These are phyloP conservation scores for Pseudohalonectria lignicola DNA, from an alignment of 2,329 filamentous ascomycete species.

Conservation along the genomic window DNA sequence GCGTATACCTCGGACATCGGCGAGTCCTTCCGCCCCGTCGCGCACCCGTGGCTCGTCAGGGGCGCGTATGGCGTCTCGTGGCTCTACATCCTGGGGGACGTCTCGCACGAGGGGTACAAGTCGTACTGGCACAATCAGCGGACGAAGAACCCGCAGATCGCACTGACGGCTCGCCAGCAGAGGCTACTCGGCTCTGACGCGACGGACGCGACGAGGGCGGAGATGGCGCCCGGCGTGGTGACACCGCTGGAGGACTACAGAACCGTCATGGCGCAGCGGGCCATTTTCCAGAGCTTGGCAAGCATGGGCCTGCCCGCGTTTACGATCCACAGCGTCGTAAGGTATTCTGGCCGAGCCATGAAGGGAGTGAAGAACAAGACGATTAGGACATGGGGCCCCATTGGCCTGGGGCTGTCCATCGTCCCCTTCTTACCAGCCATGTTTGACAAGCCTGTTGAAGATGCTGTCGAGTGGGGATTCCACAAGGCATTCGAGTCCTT, in stretches of 20 bases:
- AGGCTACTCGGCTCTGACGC: constrained; percentile 30
- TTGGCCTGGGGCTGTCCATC: constrained; percentile 67
- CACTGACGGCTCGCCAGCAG: constrained; percentile 37
- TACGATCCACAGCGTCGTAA: constrained; percentile 86
- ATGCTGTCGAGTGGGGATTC: constrained; percentile 83
- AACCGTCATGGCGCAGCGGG: constrained; percentile 82
- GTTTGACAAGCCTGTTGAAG: constrained; percentile 88
- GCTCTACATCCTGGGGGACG: constrained; percentile 86
- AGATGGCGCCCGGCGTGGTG: constrained; percentile 26
- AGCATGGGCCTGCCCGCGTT: constrained; percentile 92
- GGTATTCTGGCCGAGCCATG: constrained; percentile 78
- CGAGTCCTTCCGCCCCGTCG: constrained; percentile 88
- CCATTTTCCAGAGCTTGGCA: constrained; percentile 80
- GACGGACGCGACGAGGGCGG: constrained; percentile 9
- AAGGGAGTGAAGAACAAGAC: constrained; percentile 68
- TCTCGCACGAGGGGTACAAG: constrained; percentile 89
- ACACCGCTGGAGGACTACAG: constrained; percentile 80
- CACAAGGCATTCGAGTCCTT: constrained; percentile 67
- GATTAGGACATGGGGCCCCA: constrained; percentile 78
- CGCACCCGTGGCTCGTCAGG: constrained; percentile 72
- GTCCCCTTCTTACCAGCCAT: constrained; percentile 77
- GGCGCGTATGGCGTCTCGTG: constrained; percentile 85
- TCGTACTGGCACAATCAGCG: constrained; percentile 81
- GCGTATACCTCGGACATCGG: constrained; percentile 96
- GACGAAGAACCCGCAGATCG: constrained; percentile 55